phyloP scores from a whole-genome alignment of 2,329 filamentous ascomycete genomes.

The Arachnomyces sp. region DNA sequence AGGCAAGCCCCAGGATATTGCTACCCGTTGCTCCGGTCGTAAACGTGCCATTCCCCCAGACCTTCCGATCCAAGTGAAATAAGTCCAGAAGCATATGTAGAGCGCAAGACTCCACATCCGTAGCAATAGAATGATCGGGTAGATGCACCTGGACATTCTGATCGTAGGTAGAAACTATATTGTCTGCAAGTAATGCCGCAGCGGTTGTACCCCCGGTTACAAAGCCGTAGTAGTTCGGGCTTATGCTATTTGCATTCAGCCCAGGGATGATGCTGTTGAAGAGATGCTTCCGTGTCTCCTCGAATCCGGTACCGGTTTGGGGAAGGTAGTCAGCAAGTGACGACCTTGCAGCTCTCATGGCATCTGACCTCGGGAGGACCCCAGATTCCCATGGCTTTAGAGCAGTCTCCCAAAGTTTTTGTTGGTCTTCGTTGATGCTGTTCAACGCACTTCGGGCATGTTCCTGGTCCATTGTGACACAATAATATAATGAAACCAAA shows the following conservation, averaged over 20 bases:
- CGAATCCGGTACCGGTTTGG: conserved; percentile 22
- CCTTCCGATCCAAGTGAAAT: conserved; percentile 47
- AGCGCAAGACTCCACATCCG: conserved; percentile 65
- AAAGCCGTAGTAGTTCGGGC: conserved; percentile 74
- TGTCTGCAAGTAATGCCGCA: conserved; percentile 72
- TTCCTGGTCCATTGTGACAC: too few species aligned
- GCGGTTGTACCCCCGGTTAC: conserved; percentile 76
- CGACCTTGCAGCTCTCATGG: conserved; percentile 23
- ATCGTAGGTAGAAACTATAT: conserved; percentile 70
- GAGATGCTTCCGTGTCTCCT: conserved; percentile 30
- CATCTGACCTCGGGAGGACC: conserved; percentile 24
- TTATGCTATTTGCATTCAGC: conserved; percentile 58
- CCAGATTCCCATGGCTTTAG: conserved; percentile 21
- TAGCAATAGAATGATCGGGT: conserved; percentile 64
- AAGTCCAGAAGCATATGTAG: conserved; percentile 61
- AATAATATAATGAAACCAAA: too few species aligned
- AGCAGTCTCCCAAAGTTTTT: conserved; percentile 22
- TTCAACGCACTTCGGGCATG: too few species aligned
- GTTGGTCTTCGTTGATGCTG: too few species aligned
- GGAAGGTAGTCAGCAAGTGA: conserved; percentile 25
- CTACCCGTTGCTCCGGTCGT: conserved; percentile 64
- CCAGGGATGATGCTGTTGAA: conserved; percentile 40
- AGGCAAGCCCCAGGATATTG: conserved; percentile 58
- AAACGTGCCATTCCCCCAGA: conserved; percentile 68
- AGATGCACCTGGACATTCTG: conserved; percentile 81